Percentiles rank a stretch among this genome's conserved stretches.
phyloP scores from a whole-genome alignment of 164 flowering plant genomes.

The Vitis vinifera region DNA sequence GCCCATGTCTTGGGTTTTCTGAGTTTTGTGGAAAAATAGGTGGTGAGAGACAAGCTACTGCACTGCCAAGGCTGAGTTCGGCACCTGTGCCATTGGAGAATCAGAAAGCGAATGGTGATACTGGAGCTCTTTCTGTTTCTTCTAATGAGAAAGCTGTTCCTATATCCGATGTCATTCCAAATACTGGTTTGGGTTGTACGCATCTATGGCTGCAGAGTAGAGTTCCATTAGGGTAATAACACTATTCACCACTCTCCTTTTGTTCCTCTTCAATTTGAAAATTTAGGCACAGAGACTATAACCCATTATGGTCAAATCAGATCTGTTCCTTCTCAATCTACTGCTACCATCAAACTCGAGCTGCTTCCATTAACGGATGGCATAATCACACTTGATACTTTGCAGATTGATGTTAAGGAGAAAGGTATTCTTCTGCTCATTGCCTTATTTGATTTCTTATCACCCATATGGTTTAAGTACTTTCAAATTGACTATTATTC shows the following conservation, averaged over 20 bases:
- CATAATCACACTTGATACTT: constrained; percentile 72
- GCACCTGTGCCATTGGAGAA: constrained; percentile 32
- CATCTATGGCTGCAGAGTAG: constrained; percentile 98
- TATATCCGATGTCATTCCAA: constrained; percentile 65
- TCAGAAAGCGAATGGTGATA: constrained; percentile 34
- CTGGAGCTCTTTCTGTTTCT: constrained; percentile 37
- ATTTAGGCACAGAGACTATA: neutral
- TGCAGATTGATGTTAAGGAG: constrained; percentile 55
- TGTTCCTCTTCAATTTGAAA: neutral
- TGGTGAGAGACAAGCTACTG: constrained; percentile 31
- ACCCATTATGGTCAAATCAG: constrained; percentile 37
- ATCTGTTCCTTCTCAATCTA: constrained; percentile 86
- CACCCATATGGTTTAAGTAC: too few species aligned
- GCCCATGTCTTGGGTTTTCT: constrained; percentile 62
- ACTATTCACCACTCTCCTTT: neutral
- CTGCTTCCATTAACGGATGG: constrained; percentile 96
- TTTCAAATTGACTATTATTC: too few species aligned
- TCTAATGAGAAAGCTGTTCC: constrained; percentile 40
- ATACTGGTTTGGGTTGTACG: constrained; percentile 65
- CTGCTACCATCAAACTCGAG: constrained; percentile 89
- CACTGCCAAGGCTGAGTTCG: constrained; percentile 38
- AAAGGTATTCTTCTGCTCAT: constrained; percentile 31
- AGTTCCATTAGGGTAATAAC: constrained; percentile 92
- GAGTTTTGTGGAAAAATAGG: constrained; percentile 40
- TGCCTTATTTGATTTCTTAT: too few species aligned